Percentiles rank a stretch among this genome's conserved stretches.
phyloP scores from a whole-genome alignment of 2,329 filamentous ascomycete genomes.

The Penicillium crustosum region DNA sequence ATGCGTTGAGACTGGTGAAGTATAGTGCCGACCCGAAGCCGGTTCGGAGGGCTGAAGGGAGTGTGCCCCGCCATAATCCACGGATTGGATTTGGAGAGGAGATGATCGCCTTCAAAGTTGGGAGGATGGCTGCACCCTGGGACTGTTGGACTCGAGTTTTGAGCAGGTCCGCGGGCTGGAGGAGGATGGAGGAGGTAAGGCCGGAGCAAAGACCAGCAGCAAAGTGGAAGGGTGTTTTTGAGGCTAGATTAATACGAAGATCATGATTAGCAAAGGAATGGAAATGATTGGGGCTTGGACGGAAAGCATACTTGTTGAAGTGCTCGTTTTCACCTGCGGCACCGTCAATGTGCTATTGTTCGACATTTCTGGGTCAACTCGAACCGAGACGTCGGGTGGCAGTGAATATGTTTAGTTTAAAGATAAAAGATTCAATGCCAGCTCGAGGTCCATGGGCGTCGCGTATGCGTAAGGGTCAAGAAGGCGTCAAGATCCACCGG shows the following conservation, averaged over 20 bases:
- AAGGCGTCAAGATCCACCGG: slow-evolving; percentile 1
- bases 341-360: slow-evolving; percentile 32
- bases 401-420: background rate
- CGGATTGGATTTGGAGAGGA: slow-evolving; percentile 65
- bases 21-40: slow-evolving; percentile 92
- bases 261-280: background rate
- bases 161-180: slow-evolving; percentile 92
- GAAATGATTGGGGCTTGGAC: background rate
- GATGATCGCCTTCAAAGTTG: slow-evolving; percentile 69
- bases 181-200: slow-evolving; percentile 79
- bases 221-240: slow-evolving; percentile 70
- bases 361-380: slow-evolving; percentile 27
- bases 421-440: slow-evolving; percentile 10
- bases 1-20: slow-evolving; percentile 81
- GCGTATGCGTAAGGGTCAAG: background rate
- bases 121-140: slow-evolving; percentile 64
- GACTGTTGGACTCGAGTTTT: slow-evolving; percentile 96
- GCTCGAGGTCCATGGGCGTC: slow-evolving; percentile 11
- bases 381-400: no score
- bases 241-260: slow-evolving; percentile 27
- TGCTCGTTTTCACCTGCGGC: slow-evolving; percentile 30
- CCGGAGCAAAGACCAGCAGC: slow-evolving; percentile 84
- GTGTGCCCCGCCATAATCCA: slow-evolving; percentile 85
- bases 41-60: slow-evolving; percentile 89
- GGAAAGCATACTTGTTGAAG: slow-evolving; percentile 31